A percentile compares a stretch with the other conserved stretches of the same genome.
Evolutionary conservation across 2,329 filamentous ascomycete genomes (phyloP).

Genomic region (Chaetomium sp.): DNA sequence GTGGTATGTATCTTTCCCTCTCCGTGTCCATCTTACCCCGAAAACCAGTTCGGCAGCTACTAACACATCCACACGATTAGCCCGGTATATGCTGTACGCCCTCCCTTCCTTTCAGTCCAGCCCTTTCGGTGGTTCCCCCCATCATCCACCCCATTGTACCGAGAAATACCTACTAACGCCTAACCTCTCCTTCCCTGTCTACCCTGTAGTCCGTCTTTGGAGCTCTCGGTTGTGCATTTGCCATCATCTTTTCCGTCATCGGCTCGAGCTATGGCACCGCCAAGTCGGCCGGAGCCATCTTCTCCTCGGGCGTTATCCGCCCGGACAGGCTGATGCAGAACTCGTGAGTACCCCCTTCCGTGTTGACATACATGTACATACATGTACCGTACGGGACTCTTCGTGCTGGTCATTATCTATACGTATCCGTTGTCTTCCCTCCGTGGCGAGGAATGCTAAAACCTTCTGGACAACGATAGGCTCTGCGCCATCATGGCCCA

Average conservation of each 20-base stretch:
- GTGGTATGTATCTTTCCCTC: constrained; percentile 26
- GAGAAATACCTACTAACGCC: not conserved
- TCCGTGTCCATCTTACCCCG: not conserved
- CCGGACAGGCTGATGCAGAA: constrained; percentile 54
- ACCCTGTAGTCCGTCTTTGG: constrained; percentile 71
- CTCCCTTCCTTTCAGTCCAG: not conserved
- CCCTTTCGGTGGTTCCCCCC: no score
- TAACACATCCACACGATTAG: constrained; percentile 22
- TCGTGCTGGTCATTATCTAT: not conserved
- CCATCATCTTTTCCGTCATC: constrained; percentile 47
- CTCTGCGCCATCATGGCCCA: constrained; percentile 99
- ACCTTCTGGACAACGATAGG: constrained; percentile 45
- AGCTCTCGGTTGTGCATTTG: constrained; percentile 80
- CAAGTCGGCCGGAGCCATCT: constrained; percentile 97
- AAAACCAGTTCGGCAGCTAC: not conserved
- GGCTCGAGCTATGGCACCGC: constrained; percentile 96
- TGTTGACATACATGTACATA: not conserved
- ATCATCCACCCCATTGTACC: no score
- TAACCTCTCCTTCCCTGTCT: not conserved
- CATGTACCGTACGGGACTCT: not conserved
- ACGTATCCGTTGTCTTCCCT: not conserved
- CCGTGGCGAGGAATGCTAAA: not conserved
- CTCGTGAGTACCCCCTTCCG: constrained; percentile 5
- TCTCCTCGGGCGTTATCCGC: constrained; percentile 93
- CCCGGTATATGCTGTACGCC: constrained; percentile 40